These are phyloP conservation scores for Gypsophila paniculata DNA, from an alignment of 179 eudicot genomes.

Conservation along the genomic window DNA sequence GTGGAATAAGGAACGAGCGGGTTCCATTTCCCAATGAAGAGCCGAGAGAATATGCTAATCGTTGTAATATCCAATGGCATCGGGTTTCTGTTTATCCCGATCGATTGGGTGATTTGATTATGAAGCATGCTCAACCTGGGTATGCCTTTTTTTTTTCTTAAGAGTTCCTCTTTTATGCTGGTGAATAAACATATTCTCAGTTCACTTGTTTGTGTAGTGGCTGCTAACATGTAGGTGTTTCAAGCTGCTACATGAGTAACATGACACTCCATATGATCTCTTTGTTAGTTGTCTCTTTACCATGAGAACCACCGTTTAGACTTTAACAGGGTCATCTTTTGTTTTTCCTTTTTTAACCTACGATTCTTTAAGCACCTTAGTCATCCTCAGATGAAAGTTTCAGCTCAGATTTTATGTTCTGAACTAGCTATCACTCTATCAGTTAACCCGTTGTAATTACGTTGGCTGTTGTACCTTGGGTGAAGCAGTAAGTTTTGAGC, in stretches of 20 bases:
- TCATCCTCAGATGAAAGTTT: not conserved
- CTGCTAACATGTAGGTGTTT: not conserved
- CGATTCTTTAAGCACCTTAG: not conserved
- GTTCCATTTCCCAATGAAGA: slow-evolving; percentile 77
- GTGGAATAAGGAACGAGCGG: slow-evolving; percentile 80
- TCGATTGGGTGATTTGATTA: slow-evolving; percentile 45
- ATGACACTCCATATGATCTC: not conserved
- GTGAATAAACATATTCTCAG: not conserved
- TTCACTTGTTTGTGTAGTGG: too few species aligned
- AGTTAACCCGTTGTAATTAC: not conserved
- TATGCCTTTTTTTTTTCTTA: slow-evolving; percentile 22
- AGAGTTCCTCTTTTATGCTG: not conserved
- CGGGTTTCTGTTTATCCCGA: slow-evolving; percentile 69
- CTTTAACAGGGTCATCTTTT: not conserved
- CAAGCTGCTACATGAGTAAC: not conserved
- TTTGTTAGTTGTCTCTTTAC: not conserved
- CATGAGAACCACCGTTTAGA: not conserved
- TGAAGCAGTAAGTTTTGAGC: not conserved
- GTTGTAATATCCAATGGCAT: slow-evolving; percentile 91
- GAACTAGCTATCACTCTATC: not conserved
- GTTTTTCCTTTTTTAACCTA: too few species aligned
- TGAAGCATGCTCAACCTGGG: slow-evolving; percentile 72
- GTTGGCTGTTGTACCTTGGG: not conserved
- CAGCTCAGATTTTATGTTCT: not conserved
- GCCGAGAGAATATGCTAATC: slow-evolving; percentile 81